Base-by-base conservation (phyloP, 225 moss, liverwort and hornwort species). In the Climacium dendroides region DNA sequence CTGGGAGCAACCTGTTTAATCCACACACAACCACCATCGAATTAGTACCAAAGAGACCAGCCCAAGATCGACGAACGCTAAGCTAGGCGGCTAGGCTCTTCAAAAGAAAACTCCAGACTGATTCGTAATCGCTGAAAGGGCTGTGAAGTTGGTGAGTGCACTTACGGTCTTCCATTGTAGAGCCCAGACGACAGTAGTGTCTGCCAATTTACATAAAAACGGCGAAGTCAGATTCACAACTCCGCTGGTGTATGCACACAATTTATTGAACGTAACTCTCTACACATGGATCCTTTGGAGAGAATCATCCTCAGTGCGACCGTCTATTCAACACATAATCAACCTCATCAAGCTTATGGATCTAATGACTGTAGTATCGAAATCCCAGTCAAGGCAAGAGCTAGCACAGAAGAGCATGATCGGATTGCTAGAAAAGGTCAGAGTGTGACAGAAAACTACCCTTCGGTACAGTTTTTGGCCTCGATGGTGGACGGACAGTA, bases 131-230 rank as follows among this genome's bases (percentile, higher is more conserved):
- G 48, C 20, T 61, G 53, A 54, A 39, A 54, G 19, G 65, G 62
- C 39, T 9, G 18, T 59, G 84, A 54, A 43, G 45, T 65, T 67
- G 14, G 20, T 58, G 52, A 67, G 70, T 28, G 70, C 25, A 88
- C 97, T 94, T 87, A 98, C 98, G 92, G 8, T 88, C 94, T 83
- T 93, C 86, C 48, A 15, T 62, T 32, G 91, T 94, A 78, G 98
- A 95, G 58, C 98, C 98, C 32, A 93, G 85, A 69, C 96, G 93
- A 85, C 98, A 98, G 77, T 90, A 98, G 87, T 96, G 91, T 79
- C 98, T 98, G 98, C 89, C 79, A 74, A 72, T 66, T 60, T 34
- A 19, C 75, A 88, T 37, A 19, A 43, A 76, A 30, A 60, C 24
- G 48, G 57, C 82, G 22, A 48, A 47, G 88, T 90, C 86, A 89